Evolutionary conservation across 1,284 basidiomycete species (phyloP), one percentile per base, ranked within the genome.

Genomic region (Papiliotrema laurentii): DNA sequence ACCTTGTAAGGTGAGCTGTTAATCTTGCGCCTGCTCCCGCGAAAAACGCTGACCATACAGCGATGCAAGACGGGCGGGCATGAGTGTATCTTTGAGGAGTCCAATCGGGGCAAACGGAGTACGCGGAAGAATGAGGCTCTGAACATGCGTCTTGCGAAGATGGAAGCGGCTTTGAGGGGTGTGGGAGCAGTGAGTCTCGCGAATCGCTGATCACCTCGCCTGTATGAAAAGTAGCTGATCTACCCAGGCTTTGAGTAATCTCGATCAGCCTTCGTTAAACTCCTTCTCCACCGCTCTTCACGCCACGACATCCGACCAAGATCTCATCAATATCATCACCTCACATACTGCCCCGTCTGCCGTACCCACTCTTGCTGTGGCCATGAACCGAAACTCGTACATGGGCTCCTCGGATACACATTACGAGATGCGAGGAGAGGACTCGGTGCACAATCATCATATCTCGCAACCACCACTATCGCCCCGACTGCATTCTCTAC

Each of bases 21-120:
- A n/a, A n/a, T n/a, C 30, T 41, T 19, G n/a, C n/a, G 28, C 25
- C 24, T 19, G 3, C 24, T 9, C 24, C n/a, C 21, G 22, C n/a
- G 18, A 6, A 21, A 16, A 25, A 4, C 18, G 25, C 26, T 46
- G 30, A 39, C 10, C 6, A 18, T 24, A 4, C 21, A 75, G 64
- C 68, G 75, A 10, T 78, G 76, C 67, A 78, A 80, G 53, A 75
- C 84, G 0, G 87, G 89, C 10, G 85, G 85, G 47, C 89, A 92
- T 64, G 87, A 92, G 58, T 97, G 92, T 64, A 82, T 94, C 38
- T 97, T 97, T 59, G 90, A 96, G 73, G 91, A 94, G 69, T 90
- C 87, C 4, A 91, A 94, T 69, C 81, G 92, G 42, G 92, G 93
- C 34, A 93, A 91, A 69, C 82, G 89, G n/a, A 84, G 87, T 40